Evolutionary conservation across 2,329 filamentous ascomycete species (phyloP), one percentile per base, ranked within the genome.

Genomic region (Alternaria brassicicola): DNA sequence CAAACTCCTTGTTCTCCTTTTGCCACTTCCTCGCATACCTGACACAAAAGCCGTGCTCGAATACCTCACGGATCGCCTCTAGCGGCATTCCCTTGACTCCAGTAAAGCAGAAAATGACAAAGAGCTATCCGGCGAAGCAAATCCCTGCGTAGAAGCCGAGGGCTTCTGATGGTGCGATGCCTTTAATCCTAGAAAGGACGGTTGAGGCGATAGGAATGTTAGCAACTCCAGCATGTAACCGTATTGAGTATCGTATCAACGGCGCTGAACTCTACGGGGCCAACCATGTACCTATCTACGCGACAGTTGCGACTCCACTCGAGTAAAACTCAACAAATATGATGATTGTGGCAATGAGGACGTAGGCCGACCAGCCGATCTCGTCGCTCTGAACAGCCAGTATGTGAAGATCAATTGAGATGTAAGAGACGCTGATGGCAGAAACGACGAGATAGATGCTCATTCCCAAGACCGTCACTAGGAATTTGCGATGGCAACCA

Each of bases 371-470:
- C 60, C 73, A 70, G 30, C 72, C 69, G 17, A 78, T 71, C 2
- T 52, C 43, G 33, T 72, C 61, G 30, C 59, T 68, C 46, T 73
- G 59, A 1, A 78, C 65, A 41, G 72, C 70, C 26, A 78, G 69
- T 3, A 73, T 76, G 9, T 70, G 52, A n/a, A 64, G 66, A 33
- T 78, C 64, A 61, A 88, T 71, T 0, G 84, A 81, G 59, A 92
- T 81, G 58, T 84, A 85, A 1, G 84, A 83, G 78, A 96, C 96
- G 0, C 90, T 87, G 42, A 87, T 81, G 1, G 90, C 89, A n/a
- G 90, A 90, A 3, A 90, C 75, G 1, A 93, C 68, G 15, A 96
- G 83, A 0, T 90, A 90, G 1, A 85, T 46, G 0, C 86, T 82
- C 92, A 96, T 96, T 58, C 92, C 85, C 94, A 66, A 52, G 2